A percentile compares a stretch with the other conserved stretches of the same genome.
Evolutionary conservation across 495 filamentous ascomycete species (phyloP).

Genomic region (Podospora appendiculata): DNA sequence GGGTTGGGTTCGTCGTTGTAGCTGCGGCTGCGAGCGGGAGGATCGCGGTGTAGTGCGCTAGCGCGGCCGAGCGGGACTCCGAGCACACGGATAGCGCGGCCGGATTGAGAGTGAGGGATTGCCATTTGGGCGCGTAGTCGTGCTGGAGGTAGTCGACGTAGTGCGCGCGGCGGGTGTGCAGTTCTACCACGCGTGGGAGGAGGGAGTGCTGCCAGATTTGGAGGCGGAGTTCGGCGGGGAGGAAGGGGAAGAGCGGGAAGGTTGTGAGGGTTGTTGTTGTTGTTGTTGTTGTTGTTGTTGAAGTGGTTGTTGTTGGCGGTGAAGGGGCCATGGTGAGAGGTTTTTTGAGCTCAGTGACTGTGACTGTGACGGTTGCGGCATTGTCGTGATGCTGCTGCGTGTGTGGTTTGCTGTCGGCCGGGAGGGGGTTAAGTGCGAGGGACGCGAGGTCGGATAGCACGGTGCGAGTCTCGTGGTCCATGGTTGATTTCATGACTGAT

Average conservation of each 20-base stretch:
- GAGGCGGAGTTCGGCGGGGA: constrained; percentile 30
- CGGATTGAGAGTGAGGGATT: constrained; percentile 24
- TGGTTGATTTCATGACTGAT: too few relatives aligned
- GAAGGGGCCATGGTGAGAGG: background rate
- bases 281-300: background rate
- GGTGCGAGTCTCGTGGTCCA: too few relatives aligned
- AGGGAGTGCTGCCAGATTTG: constrained; percentile 26
- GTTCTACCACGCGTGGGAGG: constrained; percentile 23
- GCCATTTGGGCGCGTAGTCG: constrained; percentile 13
- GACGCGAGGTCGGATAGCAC: too few relatives aligned
- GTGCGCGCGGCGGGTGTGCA: constrained; percentile 21
- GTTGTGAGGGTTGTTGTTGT: background rate
- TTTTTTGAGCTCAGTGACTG: background rate
- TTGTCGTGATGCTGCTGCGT: background rate
- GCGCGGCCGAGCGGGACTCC: constrained; percentile 24
- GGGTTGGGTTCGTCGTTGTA: background rate
- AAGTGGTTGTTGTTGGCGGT: background rate
- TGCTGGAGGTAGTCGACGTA: constrained; percentile 13
- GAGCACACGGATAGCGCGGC: constrained; percentile 20
- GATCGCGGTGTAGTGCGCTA: constrained; percentile 20
- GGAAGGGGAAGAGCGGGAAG: constrained; percentile 23
- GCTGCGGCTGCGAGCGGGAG: constrained; percentile 14
- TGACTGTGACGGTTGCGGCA: background rate
- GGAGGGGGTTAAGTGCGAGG: too few relatives aligned
- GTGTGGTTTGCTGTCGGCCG: background rate